phyloP scores from a whole-genome alignment of 495 filamentous ascomycete species.

The Podospora comata region DNA sequence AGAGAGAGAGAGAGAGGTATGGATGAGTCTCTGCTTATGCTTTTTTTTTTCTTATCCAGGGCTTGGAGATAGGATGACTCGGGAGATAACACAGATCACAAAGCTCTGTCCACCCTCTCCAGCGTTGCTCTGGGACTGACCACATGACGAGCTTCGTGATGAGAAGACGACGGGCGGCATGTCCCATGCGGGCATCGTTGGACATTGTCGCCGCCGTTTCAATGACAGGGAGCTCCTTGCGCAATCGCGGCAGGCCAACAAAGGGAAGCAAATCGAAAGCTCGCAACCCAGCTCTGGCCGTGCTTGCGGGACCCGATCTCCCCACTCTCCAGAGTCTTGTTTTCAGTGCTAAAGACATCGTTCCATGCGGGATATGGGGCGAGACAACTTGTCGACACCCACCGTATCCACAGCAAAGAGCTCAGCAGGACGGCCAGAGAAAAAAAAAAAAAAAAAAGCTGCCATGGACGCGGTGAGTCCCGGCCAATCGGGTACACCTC shows the following conservation, averaged over 20 bases:
- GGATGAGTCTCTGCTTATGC: conserved; percentile 6
- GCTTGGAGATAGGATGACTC: background rate
- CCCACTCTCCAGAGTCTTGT: conserved; percentile 15
- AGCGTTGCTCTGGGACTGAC: conserved; percentile 12
- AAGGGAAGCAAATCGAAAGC: conserved; percentile 14
- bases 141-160: conserved; percentile 24
- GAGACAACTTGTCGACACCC: background rate
- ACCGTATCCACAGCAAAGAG: conserved; percentile 14
- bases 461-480: background rate
- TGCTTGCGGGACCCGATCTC: conserved; percentile 2
- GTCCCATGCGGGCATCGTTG: conserved; percentile 21
- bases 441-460: conserved; percentile 14
- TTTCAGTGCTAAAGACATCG: conserved; percentile 8
- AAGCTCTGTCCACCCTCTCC: background rate
- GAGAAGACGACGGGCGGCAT: conserved; percentile 14
- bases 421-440: conserved; percentile 11
- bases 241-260: conserved; percentile 19
- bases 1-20: background rate
- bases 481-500: conserved; percentile 18
- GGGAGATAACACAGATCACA: background rate
- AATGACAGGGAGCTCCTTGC: conserved; percentile 20
- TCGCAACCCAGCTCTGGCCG: conserved; percentile 8
- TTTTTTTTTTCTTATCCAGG: background rate
- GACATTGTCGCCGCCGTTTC: conserved; percentile 16
- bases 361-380: conserved; percentile 14